Conservation (phyloP, 2,329 filamentous ascomycete species). For the Alternaria sp. region DNA sequence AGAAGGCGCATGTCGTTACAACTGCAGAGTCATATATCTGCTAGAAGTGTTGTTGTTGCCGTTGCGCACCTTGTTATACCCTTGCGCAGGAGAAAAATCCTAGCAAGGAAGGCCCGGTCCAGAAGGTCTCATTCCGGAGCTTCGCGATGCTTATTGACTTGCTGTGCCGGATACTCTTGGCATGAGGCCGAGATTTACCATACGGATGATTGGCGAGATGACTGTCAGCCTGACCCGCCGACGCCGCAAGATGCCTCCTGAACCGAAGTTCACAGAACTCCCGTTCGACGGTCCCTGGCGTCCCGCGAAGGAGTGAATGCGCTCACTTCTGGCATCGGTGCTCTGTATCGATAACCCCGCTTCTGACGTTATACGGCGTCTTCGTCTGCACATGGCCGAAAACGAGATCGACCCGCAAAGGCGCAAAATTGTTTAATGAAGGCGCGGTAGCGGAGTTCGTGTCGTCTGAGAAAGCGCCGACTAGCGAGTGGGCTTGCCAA, state of each 20-base stretch:
- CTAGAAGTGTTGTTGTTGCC: no score
- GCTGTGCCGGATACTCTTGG: constrained; percentile 25
- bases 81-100: no score
- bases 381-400: constrained; percentile 15
- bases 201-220: constrained; percentile 24
- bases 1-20: neutral
- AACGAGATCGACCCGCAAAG: constrained; percentile 10
- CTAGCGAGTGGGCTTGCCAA: constrained; percentile 33
- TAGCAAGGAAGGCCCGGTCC: no score
- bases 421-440: constrained; percentile 36
- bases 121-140: no score
- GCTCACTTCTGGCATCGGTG: constrained; percentile 6
- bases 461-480: constrained; percentile 41
- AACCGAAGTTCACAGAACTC: constrained; percentile 7
- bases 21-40: neutral
- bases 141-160: no score
- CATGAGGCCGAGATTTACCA: constrained; percentile 19
- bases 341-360: constrained; percentile 16
- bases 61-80: no score
- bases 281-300: constrained; percentile 15
- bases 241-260: constrained; percentile 18
- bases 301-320: constrained; percentile 6
- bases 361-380: constrained; percentile 20
- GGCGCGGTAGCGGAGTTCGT: constrained; percentile 43
- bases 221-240: constrained; percentile 20